These are phyloP conservation scores for Chalciporus sp. DNA, from an alignment of 1,284 basidiomycete species.

Conservation along the genomic window DNA sequence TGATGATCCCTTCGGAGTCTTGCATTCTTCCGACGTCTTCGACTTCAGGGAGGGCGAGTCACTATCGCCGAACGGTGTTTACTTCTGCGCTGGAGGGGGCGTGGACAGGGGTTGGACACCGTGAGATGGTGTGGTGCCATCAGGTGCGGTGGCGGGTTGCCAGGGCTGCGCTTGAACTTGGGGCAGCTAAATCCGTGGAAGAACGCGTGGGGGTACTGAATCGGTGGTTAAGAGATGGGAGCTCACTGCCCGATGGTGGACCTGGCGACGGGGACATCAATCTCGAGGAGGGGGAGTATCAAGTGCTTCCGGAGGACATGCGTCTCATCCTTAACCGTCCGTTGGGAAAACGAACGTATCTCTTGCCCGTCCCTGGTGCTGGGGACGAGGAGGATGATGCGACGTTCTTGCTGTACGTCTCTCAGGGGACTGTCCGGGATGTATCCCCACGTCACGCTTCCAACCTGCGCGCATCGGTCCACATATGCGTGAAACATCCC, in stretches of 20 bases:
- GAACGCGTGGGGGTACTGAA: constrained; percentile 50
- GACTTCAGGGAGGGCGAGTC: background rate
- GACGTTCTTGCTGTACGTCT: constrained; percentile 58
- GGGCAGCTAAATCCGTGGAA: constrained; percentile 31
- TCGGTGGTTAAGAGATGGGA: constrained; percentile 67
- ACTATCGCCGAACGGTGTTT: constrained; percentile 77
- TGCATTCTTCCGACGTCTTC: constrained; percentile 61
- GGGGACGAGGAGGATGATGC: constrained; percentile 3
- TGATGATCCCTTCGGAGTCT: constrained; percentile 91
- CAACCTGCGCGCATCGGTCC: constrained; percentile 47
- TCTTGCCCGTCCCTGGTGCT: constrained; percentile 46
- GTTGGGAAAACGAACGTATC: constrained; percentile 45
- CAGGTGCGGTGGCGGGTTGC: constrained; percentile 92
- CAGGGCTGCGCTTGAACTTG: constrained; percentile 73
- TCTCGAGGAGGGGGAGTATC: constrained; percentile 31
- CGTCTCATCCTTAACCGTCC: constrained; percentile 49
- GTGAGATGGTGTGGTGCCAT: constrained; percentile 98
- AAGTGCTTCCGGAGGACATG: constrained; percentile 38
- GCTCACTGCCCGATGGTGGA: constrained; percentile 38
- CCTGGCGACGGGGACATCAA: background rate
- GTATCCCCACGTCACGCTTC: constrained; percentile 50
- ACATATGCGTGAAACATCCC: constrained; percentile 40
- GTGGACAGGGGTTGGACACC: constrained; percentile 96
- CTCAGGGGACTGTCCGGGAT: constrained; percentile 53
- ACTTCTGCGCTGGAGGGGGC: constrained; percentile 85